Conservation (phyloP, 306 rosid genomes). For the Lablab purpureus region DNA sequence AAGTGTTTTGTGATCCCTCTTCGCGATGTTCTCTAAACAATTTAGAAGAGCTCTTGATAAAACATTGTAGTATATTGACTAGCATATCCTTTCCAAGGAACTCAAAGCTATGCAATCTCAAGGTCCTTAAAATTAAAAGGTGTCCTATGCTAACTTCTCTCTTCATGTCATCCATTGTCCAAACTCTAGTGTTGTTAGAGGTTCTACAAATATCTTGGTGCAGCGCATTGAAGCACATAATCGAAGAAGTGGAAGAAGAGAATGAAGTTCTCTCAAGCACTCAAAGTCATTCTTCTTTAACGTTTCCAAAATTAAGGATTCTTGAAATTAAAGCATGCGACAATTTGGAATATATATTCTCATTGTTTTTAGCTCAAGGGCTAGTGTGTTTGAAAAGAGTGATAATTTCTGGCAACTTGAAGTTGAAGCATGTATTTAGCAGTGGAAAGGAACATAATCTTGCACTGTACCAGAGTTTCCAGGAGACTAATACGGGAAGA, state of each 20-base stretch:
- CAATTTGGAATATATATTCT: slow-evolving; percentile 26
- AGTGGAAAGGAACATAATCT: not conserved
- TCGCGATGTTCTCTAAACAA: slow-evolving; percentile 25
- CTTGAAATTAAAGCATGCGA: not conserved
- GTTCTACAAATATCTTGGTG: not conserved
- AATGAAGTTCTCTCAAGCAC: not conserved
- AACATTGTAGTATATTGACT: not conserved
- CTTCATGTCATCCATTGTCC: not conserved
- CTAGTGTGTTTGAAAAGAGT: not conserved
- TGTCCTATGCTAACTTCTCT: slow-evolving; percentile 3
- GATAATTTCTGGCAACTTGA: rapidly evolving
- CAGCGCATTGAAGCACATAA: slow-evolving; percentile 15
- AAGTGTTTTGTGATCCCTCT: slow-evolving; percentile 7
- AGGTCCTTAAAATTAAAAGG: not conserved
- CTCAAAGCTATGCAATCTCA: slow-evolving; percentile 34
- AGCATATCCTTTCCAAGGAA: slow-evolving; percentile 42
- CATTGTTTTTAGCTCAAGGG: not conserved
- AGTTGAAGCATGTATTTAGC: slow-evolving; percentile 28
- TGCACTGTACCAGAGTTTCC: not conserved
- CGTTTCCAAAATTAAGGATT: slow-evolving; percentile 24
- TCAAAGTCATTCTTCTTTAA: not conserved
- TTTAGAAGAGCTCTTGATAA: slow-evolving; percentile 1
- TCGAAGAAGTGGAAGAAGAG: not conserved
- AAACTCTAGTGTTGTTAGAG: slow-evolving; percentile 23
- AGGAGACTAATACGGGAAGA: not conserved